Evolutionary conservation across 345 rosid genomes (phyloP).

Genomic region (Moricandia moricandioides): DNA sequence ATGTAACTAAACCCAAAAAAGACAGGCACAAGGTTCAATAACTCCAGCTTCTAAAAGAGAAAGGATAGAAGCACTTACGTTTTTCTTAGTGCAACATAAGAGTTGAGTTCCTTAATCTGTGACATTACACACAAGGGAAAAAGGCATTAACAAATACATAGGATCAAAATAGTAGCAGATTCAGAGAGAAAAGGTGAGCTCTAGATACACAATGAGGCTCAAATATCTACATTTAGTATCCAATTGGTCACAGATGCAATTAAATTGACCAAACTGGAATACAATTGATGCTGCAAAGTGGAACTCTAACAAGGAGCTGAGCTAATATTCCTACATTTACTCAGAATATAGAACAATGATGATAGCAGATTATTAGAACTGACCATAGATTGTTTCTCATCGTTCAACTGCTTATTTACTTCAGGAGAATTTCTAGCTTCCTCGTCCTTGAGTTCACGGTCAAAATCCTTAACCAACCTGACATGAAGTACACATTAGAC

Average conservation of each 20-base stretch:
- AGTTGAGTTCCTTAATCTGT: conserved; percentile 96
- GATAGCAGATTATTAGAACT: conserved; percentile 16
- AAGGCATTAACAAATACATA: neutral
- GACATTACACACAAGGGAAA: conserved; percentile 19
- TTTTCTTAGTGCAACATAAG: conserved; percentile 89
- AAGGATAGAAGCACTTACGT: conserved; percentile 53
- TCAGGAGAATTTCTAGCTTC: conserved; percentile 77
- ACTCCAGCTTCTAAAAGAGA: neutral
- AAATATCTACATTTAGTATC: neutral
- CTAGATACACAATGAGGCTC: neutral
- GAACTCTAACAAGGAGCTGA: neutral
- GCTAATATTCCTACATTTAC: neutral
- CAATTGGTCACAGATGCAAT: neutral
- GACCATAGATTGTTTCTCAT: conserved; percentile 98
- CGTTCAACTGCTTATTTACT: conserved; percentile 81
- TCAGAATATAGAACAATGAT: neutral
- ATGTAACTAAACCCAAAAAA: neutral
- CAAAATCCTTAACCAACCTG: conserved; percentile 91
- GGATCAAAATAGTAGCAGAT: neutral
- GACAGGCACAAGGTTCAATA: neutral
- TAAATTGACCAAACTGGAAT: conserved; percentile 6
- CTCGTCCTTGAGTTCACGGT: conserved; percentile 84
- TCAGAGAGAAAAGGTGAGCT: neutral
- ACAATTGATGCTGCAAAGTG: neutral
- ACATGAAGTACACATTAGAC: conserved; percentile 22